phyloP scores from a whole-genome alignment of 2,329 filamentous ascomycete genomes.

The Didymella sp. region DNA sequence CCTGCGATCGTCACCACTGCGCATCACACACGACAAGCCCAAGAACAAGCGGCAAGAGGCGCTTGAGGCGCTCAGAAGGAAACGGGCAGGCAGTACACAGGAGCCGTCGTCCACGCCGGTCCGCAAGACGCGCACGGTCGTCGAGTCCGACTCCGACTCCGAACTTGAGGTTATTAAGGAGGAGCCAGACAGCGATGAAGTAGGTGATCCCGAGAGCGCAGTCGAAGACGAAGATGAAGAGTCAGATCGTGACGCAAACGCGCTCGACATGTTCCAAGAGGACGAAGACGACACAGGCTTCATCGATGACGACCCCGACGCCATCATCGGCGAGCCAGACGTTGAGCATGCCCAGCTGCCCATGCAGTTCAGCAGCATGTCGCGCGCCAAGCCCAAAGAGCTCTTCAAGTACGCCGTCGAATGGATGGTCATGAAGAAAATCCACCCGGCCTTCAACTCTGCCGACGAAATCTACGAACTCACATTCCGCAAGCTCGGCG shows the following conservation, averaged over 20 bases:
- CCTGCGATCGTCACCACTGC: slow-evolving; percentile 45
- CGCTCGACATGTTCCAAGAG: slow-evolving; percentile 57
- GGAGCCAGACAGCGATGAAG: slow-evolving; percentile 35
- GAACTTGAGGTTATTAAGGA: slow-evolving; percentile 45
- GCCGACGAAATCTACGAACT: slow-evolving; percentile 70
- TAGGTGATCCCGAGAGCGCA: slow-evolving; percentile 26
- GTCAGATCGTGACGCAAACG: slow-evolving; percentile 36
- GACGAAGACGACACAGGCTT: slow-evolving; percentile 69
- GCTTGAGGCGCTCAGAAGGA: slow-evolving; percentile 53
- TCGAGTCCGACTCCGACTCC: slow-evolving; percentile 36
- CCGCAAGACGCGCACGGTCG: slow-evolving; percentile 30
- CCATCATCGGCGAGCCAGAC: slow-evolving; percentile 53
- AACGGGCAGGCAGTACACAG: slow-evolving; percentile 43
- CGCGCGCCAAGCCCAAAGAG: slow-evolving; percentile 71
- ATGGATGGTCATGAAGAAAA: slow-evolving; percentile 81
- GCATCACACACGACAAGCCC: slow-evolving; percentile 35
- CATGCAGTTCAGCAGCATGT: slow-evolving; percentile 70
- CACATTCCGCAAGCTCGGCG: slow-evolving; percentile 74
- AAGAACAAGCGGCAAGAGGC: slow-evolving; percentile 51
- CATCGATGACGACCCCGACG: slow-evolving; percentile 66
- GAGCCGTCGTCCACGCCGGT: slow-evolving; percentile 37
- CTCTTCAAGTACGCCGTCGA: slow-evolving; percentile 77
- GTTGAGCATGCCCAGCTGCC: slow-evolving; percentile 67
- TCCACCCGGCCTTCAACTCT: slow-evolving; percentile 73
- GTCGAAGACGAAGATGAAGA: slow-evolving; percentile 35